Conservation (phyloP, 2,329 filamentous ascomycete genomes). For the Emydomyces testavorans region DNA sequence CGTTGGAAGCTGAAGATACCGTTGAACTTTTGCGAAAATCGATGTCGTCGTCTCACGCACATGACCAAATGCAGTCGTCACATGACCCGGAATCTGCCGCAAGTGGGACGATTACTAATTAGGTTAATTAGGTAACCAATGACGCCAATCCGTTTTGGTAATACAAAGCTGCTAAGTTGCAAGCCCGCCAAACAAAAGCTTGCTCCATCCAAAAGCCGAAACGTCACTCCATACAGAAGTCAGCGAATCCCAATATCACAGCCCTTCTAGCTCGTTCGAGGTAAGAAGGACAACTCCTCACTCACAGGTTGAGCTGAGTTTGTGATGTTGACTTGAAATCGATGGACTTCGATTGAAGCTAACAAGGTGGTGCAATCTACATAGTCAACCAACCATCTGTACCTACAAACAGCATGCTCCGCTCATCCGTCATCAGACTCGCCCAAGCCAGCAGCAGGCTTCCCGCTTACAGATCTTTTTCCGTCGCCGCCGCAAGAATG, state of each 20-base stretch:
- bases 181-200: slow-evolving; percentile 4
- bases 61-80: too few species aligned
- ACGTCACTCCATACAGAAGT: slow-evolving; percentile 2
- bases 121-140: too few species aligned
- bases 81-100: too few species aligned
- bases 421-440: slow-evolving; percentile 50
- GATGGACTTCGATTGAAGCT: not conserved
- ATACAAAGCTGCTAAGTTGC: too few species aligned
- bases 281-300: not conserved
- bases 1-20: too few species aligned
- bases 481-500: slow-evolving; percentile 53
- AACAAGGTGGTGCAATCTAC: not conserved
- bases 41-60: too few species aligned
- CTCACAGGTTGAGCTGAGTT: not conserved
- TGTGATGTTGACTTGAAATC: not conserved
- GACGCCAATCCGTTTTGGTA: slow-evolving; percentile 3
- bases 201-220: slow-evolving; percentile 3
- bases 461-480: slow-evolving; percentile 47
- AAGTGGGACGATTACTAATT: too few species aligned
- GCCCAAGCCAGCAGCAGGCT: slow-evolving; percentile 44
- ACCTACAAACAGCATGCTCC: slow-evolving; percentile 48
- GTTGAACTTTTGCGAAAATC: too few species aligned
- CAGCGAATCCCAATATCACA: not conserved
- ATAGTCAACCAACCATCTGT: not conserved
- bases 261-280: too few species aligned